Evolutionary conservation across 108 stramenopile species (phyloP).

Genomic region (Cylindrotheca fusiformis): DNA sequence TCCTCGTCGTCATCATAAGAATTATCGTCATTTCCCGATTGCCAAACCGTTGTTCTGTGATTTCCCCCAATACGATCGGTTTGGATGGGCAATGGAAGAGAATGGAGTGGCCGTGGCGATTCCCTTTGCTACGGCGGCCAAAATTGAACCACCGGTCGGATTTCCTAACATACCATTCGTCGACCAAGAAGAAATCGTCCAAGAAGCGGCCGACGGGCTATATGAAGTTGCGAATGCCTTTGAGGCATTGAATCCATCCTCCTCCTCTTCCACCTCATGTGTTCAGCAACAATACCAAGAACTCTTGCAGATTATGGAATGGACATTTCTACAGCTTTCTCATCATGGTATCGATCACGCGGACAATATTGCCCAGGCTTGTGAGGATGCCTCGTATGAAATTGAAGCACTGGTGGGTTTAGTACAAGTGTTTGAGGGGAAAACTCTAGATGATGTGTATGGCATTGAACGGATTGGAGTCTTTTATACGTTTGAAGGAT

Average conservation of each 20-base stretch:
- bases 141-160: not conserved
- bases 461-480: constrained; percentile 1
- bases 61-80: not conserved
- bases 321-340: not conserved
- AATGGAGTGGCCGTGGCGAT: not conserved
- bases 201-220: constrained; percentile 4
- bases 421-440: constrained; percentile 3
- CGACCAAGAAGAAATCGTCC: not conserved
- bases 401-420: constrained; percentile 2
- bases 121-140: not conserved
- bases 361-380: too few species aligned
- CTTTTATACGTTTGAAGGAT: not conserved
- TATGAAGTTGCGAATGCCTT: constrained; percentile 3
- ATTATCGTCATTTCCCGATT: constrained; percentile 4
- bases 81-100: not conserved
- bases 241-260: not conserved
- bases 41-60: constrained; percentile 3
- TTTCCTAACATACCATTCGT: not conserved
- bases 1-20: constrained; percentile 3
- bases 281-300: too few species aligned
- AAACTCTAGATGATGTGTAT: not conserved
- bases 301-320: not conserved
- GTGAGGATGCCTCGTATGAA: constrained; percentile 7
- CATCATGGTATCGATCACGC: not conserved
- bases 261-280: too few species aligned